These are phyloP conservation scores for Aspergillus piperis DNA, from an alignment of 2,329 filamentous ascomycete species.

Conservation along the genomic window DNA sequence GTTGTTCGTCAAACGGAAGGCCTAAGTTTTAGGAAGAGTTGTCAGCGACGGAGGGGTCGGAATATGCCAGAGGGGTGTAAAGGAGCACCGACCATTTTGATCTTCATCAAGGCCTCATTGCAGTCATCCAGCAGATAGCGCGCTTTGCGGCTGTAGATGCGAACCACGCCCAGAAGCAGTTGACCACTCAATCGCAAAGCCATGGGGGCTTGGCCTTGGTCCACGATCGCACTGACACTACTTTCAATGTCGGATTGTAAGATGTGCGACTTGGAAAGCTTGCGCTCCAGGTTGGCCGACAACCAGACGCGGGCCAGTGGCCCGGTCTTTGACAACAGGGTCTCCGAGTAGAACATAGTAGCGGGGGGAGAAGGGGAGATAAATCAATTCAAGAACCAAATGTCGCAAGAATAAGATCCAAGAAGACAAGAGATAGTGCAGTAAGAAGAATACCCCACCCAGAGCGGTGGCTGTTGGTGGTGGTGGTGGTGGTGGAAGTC, in stretches of 20 bases:
- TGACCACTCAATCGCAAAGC: slow-evolving; percentile 92
- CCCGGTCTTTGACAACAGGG: slow-evolving; percentile 92
- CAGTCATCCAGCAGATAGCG: slow-evolving; percentile 96
- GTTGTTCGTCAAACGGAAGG: slow-evolving; percentile 90
- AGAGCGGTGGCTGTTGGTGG: slow-evolving; percentile 33
- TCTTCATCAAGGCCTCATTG: slow-evolving; percentile 95
- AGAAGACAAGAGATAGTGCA: slow-evolving; percentile 12
- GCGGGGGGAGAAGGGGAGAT: neutral
- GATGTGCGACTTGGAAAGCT: slow-evolving; percentile 95
- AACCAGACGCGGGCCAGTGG: slow-evolving; percentile 97
- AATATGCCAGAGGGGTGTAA: no score
- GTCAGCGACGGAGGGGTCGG: slow-evolving; percentile 33
- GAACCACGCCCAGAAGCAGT: slow-evolving; percentile 88
- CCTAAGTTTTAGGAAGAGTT: slow-evolving; percentile 53
- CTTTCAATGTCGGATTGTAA: slow-evolving; percentile 91
- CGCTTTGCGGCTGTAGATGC: slow-evolving; percentile 97
- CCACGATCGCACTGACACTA: slow-evolving; percentile 93
- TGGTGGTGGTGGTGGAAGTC: slow-evolving; percentile 25
- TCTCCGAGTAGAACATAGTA: slow-evolving; percentile 95
- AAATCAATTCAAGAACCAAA: no score
- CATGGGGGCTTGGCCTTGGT: slow-evolving; percentile 89
- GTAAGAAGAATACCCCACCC: slow-evolving; percentile 29
- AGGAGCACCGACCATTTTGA: slow-evolving; percentile 77
- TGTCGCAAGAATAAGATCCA: slow-evolving; percentile 25
- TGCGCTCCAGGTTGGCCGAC: slow-evolving; percentile 96